Conservation (phyloP, 2,329 filamentous ascomycete genomes). For the Ophiostoma sp. region DNA sequence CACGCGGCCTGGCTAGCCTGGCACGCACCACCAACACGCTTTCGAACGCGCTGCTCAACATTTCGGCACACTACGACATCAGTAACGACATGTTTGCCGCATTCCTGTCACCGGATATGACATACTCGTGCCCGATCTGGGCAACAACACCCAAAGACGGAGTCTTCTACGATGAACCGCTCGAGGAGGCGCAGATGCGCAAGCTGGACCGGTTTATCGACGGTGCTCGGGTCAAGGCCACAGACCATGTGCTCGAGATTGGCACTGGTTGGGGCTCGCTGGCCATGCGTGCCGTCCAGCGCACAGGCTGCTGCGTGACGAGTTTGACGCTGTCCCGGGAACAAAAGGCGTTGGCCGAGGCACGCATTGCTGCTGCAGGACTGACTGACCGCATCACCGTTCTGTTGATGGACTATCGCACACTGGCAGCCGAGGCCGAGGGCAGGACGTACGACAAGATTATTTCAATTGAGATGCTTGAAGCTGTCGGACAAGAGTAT, state of each 20-base stretch:
- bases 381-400: constrained; percentile 63
- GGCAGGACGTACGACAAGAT: constrained; percentile 64
- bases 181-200: constrained; percentile 66
- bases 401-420: constrained; percentile 67
- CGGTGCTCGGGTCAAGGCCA: constrained; percentile 61
- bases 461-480: constrained; percentile 75
- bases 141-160: constrained; percentile 39
- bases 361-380: constrained; percentile 62
- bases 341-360: constrained; percentile 67
- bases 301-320: constrained; percentile 68
- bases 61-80: constrained; percentile 73
- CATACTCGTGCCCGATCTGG: constrained; percentile 73
- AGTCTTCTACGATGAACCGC: constrained; percentile 50
- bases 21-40: constrained; percentile 59
- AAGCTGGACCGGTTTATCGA: constrained; percentile 68
- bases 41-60: constrained; percentile 62
- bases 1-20: constrained; percentile 57
- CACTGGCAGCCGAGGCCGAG: constrained; percentile 46
- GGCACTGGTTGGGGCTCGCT: constrained; percentile 76
- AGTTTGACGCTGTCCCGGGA: constrained; percentile 67
- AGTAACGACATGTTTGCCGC: constrained; percentile 75
- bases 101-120: constrained; percentile 74
- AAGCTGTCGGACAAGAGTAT: constrained; percentile 69
- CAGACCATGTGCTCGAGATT: constrained; percentile 72
- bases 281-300: constrained; percentile 66